Evolutionary conservation across 306 rosid species (phyloP).

Genomic region (Corylus americana): DNA sequence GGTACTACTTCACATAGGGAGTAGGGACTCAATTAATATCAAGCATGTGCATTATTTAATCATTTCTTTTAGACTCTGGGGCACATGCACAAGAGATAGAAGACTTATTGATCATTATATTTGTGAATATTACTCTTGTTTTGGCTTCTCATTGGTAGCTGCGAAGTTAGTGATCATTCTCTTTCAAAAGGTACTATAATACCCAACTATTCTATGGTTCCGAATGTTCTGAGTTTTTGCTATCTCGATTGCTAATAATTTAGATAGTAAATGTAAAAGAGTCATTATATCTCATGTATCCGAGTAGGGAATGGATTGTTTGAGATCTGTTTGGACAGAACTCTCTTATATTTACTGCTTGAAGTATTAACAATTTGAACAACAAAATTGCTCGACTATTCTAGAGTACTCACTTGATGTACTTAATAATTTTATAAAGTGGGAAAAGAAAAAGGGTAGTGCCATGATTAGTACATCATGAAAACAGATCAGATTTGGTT

Average conservation of each 20-base stretch:
- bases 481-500: not conserved
- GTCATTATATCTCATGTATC: too few species aligned
- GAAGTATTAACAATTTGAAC: too few species aligned
- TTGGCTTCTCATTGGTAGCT: not conserved
- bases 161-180: not conserved
- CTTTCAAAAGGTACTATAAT: not conserved
- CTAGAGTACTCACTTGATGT: not conserved
- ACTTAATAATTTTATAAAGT: not conserved
- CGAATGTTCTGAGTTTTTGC: too few species aligned
- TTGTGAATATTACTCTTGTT: not conserved
- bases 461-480: slow-evolving; percentile 3
- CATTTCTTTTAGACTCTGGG: not conserved
- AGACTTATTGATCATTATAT: not conserved
- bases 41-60: not conserved
- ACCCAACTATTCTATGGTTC: not conserved
- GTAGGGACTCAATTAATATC: not conserved
- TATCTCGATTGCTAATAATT: too few species aligned
- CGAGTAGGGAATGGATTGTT: too few species aligned
- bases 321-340: too few species aligned
- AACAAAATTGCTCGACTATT: not conserved
- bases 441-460: not conserved
- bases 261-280: too few species aligned
- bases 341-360: too few species aligned
- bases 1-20: not conserved
- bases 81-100: not conserved